phyloP scores from a whole-genome alignment of 192 early-diverging fungal genomes.

The Podila epigama region DNA sequence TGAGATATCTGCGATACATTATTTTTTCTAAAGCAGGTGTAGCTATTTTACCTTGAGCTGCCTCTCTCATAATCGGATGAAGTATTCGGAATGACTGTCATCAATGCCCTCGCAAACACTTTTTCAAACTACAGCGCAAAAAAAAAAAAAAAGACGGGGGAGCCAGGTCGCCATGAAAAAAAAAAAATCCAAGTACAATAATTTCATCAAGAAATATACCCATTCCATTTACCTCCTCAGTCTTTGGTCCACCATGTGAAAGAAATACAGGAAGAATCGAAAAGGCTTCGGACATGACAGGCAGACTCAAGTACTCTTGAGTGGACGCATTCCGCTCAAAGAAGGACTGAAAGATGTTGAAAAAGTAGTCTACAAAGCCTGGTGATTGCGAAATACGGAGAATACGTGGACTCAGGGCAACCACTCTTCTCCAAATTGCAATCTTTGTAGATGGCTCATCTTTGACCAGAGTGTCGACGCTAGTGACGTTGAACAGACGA shows the following conservation, averaged over 20 bases:
- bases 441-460: conserved; percentile 43
- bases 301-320: conserved; percentile 38
- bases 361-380: conserved; percentile 46
- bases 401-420: conserved; percentile 54
- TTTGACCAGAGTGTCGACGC: conserved; percentile 18
- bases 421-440: conserved; percentile 55
- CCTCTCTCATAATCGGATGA: conserved; percentile 40
- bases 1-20: conserved; percentile 16
- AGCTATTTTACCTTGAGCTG: conserved; percentile 18
- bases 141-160: neutral
- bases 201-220: neutral
- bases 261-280: conserved; percentile 58
- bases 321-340: conserved; percentile 30
- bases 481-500: conserved; percentile 2
- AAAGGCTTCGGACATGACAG: conserved; percentile 54
- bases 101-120: conserved; percentile 53
- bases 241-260: conserved; percentile 22
- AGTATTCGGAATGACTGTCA: conserved; percentile 48
- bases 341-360: conserved; percentile 45
- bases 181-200: neutral
- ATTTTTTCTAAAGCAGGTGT: conserved; percentile 11
- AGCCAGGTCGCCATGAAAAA: no score
- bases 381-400: conserved; percentile 34
- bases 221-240: conserved; percentile 15
- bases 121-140: conserved; percentile 11